These are phyloP conservation scores for Solanum pinnatisectum DNA, from an alignment of 257 asterid genomes.

Conservation along the genomic window DNA sequence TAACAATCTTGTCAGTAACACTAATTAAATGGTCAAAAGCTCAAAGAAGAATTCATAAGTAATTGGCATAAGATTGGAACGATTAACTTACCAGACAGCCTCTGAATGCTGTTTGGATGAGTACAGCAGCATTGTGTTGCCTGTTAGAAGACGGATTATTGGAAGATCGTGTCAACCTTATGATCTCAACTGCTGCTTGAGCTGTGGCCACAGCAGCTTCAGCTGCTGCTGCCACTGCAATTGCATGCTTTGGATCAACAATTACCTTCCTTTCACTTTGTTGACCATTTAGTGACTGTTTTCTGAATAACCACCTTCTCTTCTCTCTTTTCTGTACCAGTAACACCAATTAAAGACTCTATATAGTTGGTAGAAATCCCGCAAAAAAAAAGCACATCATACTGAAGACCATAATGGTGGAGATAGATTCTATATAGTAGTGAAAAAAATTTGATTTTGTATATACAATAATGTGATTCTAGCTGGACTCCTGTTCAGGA, in stretches of 20 bases:
- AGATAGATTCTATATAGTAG: neutral
- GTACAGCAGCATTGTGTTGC: constrained; percentile 48
- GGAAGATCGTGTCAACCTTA: constrained; percentile 42
- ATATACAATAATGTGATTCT: neutral
- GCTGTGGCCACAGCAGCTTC: constrained; percentile 77
- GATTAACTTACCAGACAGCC: constrained; percentile 45
- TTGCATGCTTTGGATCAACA: constrained; percentile 60
- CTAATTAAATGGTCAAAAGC: neutral
- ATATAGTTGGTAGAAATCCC: neutral
- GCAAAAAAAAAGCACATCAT: neutral
- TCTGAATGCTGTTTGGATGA: constrained; percentile 79
- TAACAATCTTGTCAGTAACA: neutral
- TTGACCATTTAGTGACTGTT: constrained; percentile 21
- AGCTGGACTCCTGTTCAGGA: neutral
- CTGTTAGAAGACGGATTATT: constrained; percentile 15
- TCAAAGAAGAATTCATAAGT: neutral
- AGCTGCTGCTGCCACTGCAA: constrained; percentile 46
- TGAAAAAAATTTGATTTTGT: neutral
- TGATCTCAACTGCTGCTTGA: constrained; percentile 69
- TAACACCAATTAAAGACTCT: neutral
- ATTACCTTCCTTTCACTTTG: constrained; percentile 11
- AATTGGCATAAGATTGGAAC: neutral
- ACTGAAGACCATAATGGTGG: neutral
- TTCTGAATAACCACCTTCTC: constrained; percentile 81
- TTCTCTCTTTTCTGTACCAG: constrained; percentile 53